Conservation (phyloP, 2,329 filamentous ascomycete genomes). For the Scedosporium apiospermum region DNA sequence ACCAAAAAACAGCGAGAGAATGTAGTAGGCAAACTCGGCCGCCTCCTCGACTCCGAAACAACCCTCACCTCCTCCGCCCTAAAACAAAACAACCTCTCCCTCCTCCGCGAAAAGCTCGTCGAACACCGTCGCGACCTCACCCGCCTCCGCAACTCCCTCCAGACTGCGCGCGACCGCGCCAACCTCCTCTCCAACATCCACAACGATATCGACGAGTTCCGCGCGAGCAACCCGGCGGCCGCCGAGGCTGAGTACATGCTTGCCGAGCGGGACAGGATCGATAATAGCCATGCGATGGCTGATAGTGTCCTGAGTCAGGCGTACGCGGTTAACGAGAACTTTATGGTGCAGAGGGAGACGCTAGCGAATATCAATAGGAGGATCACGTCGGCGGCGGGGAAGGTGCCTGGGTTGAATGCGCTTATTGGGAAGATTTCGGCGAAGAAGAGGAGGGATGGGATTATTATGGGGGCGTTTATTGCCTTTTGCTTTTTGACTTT, state of each 20-base stretch:
- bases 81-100: slow-evolving; percentile 92
- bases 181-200: slow-evolving; percentile 88
- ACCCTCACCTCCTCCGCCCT: slow-evolving; percentile 78
- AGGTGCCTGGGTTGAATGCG: slow-evolving; percentile 87
- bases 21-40: slow-evolving; percentile 71
- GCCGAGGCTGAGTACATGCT: slow-evolving; percentile 97
- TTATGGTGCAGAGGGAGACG: slow-evolving; percentile 77
- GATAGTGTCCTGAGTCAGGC: slow-evolving; percentile 90
- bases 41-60: slow-evolving; percentile 88
- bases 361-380: slow-evolving; percentile 80
- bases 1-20: slow-evolving; percentile 58
- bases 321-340: slow-evolving; percentile 92
- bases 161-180: slow-evolving; percentile 72
- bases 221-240: slow-evolving; percentile 66
- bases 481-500: slow-evolving; percentile 85
- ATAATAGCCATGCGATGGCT: slow-evolving; percentile 80
- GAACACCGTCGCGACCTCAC: slow-evolving; percentile 78
- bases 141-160: slow-evolving; percentile 63
- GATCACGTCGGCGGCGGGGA: slow-evolving; percentile 80
- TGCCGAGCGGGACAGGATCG: slow-evolving; percentile 73
- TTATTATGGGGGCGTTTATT: slow-evolving; percentile 87
- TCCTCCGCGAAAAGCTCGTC: slow-evolving; percentile 80
- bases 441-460: slow-evolving; percentile 88
- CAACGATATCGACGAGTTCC: slow-evolving; percentile 85
- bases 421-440: slow-evolving; percentile 87